Base-by-base conservation (phyloP, 1,284 basidiomycete genomes). In the Rhodotorula sp. region DNA sequence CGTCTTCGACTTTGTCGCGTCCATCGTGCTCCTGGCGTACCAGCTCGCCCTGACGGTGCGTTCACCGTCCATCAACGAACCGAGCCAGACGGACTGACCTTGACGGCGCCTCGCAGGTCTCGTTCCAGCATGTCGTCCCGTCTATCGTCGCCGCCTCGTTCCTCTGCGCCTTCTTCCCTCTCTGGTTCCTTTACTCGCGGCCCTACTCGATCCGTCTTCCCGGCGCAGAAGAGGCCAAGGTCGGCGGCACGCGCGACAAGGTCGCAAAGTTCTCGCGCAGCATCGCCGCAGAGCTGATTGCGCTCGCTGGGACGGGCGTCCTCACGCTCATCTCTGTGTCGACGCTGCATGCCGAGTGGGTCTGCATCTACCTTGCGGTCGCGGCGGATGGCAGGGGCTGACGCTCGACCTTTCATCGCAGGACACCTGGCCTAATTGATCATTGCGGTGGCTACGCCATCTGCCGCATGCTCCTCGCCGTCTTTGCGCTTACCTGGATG, bases 401-500 rank as follows among this genome's bases (percentile, higher is more conserved):
- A 7, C 52, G 7, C 19, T 21, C 3, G 4, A 2, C 48, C 19
- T 9, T 21, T 19, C 13, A 5, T n/a, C 27, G 34, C 49, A 73
- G 71, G 48, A 74, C 73, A 4, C 73, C 73, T 42, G 72, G 74
- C 13, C 52, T 75, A 45, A 61, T 75, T 23, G 23, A 49, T 46
- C 64, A 64, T 46, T 75, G 74, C 55, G 72, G 74, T 21, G 71
- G 71, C 0, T 75, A 46, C 19, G 53, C 66, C 1, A 70, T 75
- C 54, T 75, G 74, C 64, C 59, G 68, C 13, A 60, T 73, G 59
- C 64, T 75, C 25, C 64, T 68, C 14, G 54, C 58, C 7, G 71
- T 75, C 23, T 50, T 73, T 12, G 55, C 74, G 9, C 49, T 75
- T 14, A 68, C 70, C 19, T 71, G 69, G 69, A 55, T 71, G 65